Evolutionary conservation across 495 filamentous ascomycete species (phyloP).

Genomic region (Tricharina praecox): DNA sequence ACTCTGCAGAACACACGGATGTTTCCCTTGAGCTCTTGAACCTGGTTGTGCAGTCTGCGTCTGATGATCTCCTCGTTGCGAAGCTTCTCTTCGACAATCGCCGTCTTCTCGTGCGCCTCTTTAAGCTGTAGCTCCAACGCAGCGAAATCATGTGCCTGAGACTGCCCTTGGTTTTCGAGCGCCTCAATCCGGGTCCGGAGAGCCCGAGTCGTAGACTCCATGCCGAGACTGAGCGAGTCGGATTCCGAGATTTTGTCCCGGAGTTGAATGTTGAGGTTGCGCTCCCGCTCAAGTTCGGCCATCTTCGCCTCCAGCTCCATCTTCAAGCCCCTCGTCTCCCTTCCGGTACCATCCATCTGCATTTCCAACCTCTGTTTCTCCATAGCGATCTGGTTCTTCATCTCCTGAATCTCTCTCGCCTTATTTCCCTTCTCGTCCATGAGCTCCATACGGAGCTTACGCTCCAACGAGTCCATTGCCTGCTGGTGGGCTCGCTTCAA

Average conservation of each 20-base stretch:
- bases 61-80: constrained; percentile 81
- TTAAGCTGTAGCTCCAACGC: constrained; percentile 59
- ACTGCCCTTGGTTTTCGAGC: constrained; percentile 71
- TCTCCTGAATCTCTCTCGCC: constrained; percentile 46
- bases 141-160: constrained; percentile 64
- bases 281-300: constrained; percentile 47
- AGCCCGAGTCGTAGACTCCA: constrained; percentile 58
- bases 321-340: constrained; percentile 39
- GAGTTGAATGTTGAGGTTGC: constrained; percentile 36
- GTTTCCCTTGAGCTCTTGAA: constrained; percentile 97
- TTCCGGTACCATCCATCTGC: constrained; percentile 44
- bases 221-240: constrained; percentile 41
- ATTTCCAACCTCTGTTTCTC: constrained; percentile 48
- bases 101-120: constrained; percentile 51
- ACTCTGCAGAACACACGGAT: constrained; percentile 97
- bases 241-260: constrained; percentile 47
- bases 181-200: constrained; percentile 67
- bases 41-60: constrained; percentile 88
- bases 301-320: constrained; percentile 36
- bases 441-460: constrained; percentile 39
- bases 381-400: constrained; percentile 42
- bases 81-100: constrained; percentile 60
- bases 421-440: constrained; percentile 45
- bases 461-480: constrained; percentile 34
- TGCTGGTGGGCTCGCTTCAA: constrained; percentile 32